Evolutionary conservation across 768 basidiomycete species (phyloP).

Genomic region (Chalciporus pseudorubinellus): DNA sequence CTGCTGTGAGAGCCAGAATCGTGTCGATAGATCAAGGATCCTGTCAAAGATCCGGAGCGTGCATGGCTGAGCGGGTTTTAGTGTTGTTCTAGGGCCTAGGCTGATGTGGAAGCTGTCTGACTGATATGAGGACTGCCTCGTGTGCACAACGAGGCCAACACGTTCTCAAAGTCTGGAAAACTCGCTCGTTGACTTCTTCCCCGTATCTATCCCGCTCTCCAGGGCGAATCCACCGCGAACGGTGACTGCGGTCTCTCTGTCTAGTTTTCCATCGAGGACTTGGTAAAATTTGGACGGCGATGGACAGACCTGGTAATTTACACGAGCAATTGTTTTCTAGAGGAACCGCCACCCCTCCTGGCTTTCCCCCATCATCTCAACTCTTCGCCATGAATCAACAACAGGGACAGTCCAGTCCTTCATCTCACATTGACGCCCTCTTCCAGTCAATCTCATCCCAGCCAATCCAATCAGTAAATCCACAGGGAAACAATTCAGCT

Average conservation of each 20-base stretch:
- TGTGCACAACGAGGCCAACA: slow-evolving; percentile 29
- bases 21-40: not conserved
- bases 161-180: slow-evolving; percentile 6
- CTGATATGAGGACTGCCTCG: slow-evolving; percentile 17
- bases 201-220: slow-evolving; percentile 5
- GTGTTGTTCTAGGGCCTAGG: no score
- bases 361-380: slow-evolving; percentile 38
- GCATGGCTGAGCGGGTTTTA: no score
- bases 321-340: slow-evolving; percentile 50
- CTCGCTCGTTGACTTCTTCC: not conserved
- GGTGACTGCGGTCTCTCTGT: not conserved
- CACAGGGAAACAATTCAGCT: slow-evolving; percentile 40
- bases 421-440: slow-evolving; percentile 66
- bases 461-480: slow-evolving; percentile 38
- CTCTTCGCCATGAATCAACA: slow-evolving; percentile 34
- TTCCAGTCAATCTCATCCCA: slow-evolving; percentile 55
- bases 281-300: not conserved
- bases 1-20: not conserved
- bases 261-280: not conserved
- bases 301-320: slow-evolving; percentile 9
- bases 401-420: slow-evolving; percentile 10
- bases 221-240: not conserved
- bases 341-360: slow-evolving; percentile 53
- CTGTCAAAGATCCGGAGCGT: not conserved
- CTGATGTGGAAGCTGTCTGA: not conserved